Base-by-base conservation (phyloP, 805 yeast genomes). In the Ogataea glucozyma region DNA sequence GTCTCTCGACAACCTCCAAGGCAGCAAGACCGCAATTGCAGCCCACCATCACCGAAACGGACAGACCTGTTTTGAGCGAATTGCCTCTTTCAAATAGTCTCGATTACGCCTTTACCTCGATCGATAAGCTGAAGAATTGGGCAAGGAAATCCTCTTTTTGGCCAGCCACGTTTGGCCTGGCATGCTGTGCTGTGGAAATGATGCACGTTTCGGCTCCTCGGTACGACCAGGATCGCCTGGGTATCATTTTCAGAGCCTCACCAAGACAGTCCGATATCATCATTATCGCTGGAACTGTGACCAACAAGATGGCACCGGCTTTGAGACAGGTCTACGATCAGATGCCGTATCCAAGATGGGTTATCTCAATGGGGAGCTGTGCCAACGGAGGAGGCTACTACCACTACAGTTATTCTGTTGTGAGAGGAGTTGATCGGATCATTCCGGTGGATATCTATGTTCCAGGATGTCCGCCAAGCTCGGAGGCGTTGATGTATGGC, bases 291-390 rank as follows among this genome's bases (percentile, higher is more conserved):
- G 96, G 96, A 31, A 87, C 96, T 2, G 78, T 87, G 53, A 87
- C 96, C 50, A 87, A 87, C 66, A 87, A 87, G 71, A 87, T 87
- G 96, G 95, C 95, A 2, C 96, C 96, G 30, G 93, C 93, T 19
- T 73, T 87, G 65, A 83, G 96, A 72, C 93, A 86, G 71, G 95
- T 87, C 24, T 87, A 88, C 66, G 96, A 87, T 66, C 96, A 87
- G 69, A 88, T 88, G 95, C 88, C 96, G 26, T 93, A 85, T 56
- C 96, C 96, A 35, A 81, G 90, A 69, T 87, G 95, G 95, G 96
- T 88, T 40, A 87, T 87, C 56, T 85, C 93, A 44, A 87, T 87
- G 96, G 96, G 96, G 37, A 83, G 91, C 6, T 87, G 96, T 70
- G 96, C 96, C 50, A 87, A 87, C 63, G 96, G 96, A 49, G 96